A percentile compares a stretch with the other conserved stretches of the same genome.
Evolutionary conservation across 2,329 filamentous ascomycete genomes (phyloP).

Genomic region (Venturiaceae sp.): DNA sequence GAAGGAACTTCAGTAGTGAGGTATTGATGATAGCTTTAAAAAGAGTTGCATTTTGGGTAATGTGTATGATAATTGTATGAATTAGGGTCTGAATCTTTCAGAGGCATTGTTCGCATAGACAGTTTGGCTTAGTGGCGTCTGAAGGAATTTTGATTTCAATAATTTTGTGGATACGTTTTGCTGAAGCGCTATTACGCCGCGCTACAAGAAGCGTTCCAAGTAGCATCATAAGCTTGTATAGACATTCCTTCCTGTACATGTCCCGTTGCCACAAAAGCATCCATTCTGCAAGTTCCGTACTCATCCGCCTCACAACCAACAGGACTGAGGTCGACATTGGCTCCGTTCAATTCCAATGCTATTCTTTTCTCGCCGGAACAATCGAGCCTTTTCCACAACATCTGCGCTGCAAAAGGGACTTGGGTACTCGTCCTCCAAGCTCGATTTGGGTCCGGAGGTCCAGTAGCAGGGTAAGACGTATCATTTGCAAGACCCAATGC

Average conservation of each 20-base stretch:
- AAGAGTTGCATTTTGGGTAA: no score
- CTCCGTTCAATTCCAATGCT: conserved; percentile 7
- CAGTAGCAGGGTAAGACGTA: conserved; percentile 4
- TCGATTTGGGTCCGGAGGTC: conserved; percentile 1
- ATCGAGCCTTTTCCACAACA: conserved; percentile 9
- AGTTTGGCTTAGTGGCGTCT: no score
- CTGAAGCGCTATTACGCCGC: no score
- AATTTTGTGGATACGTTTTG: no score
- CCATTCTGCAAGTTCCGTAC: conserved; percentile 7
- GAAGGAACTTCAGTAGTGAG: neutral
- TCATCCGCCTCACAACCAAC: conserved; percentile 7
- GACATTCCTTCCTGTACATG: conserved; percentile 6
- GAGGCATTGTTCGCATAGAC: no score
- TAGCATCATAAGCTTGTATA: conserved; percentile 5
- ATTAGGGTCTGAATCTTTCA: no score
- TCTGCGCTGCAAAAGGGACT: conserved; percentile 10
- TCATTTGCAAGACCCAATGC: conserved; percentile 9
- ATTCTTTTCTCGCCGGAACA: conserved; percentile 9
- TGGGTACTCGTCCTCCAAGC: conserved; percentile 9
- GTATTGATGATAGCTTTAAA: no score
- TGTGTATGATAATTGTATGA: no score
- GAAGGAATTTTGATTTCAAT: no score
- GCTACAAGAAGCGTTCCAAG: neutral
- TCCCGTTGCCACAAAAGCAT: neutral
- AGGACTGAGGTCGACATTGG: conserved; percentile 10